Base-by-base conservation (phyloP, 306 rosid species). In the Begonia peltatifolia region DNA sequence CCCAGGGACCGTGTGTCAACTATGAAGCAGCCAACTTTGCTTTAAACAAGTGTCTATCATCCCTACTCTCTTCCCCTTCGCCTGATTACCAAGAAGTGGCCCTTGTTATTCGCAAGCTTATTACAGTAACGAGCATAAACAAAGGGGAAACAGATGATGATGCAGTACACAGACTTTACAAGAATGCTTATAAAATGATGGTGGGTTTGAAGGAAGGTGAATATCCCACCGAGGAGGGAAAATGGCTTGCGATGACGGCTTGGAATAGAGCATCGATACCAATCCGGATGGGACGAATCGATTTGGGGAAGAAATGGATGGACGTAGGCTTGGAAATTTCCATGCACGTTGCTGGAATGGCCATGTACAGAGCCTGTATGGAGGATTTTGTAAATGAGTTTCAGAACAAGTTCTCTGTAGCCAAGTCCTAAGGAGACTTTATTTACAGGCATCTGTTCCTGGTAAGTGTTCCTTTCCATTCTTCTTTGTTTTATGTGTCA, bases 211-310 rank as follows among this genome's bases (percentile, higher is more conserved):
- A 80, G 80, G 84, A 83, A 57, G 81, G 80, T 8, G 94, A 80
- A 55, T 90, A 80, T 68, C 97, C 97, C 3, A 55, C 48, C 6
- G 95, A 78, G 53, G 97, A 85, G 78, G 97, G 84, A 52, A 90
- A 90, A 55, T 90, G 97, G 97, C 80, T 90, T 43, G 81, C 87
- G 56, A 90, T 76, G 81, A 90, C 97, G 0, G 94, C 97, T 16
- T 90, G 97, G 95, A 90, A 90, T 64, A 71, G 92, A 56, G 97
- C 97, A 10, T 80, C 92, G 6, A 56, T 80, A 56, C 92, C 97
- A 0, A 73, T 90, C 74, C 59, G 90, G 70, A 55, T 80, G 47
- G 95, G 94, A 15, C 94, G 82, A 74, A 72, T 69, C 54, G 95
- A 90, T 54, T 30, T 53, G 64, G 97, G 82, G 11, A 83, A 76